These are phyloP conservation scores for Annulohypoxylon nitens DNA, from an alignment of 495 filamentous ascomycete genomes.

Conservation along the genomic window DNA sequence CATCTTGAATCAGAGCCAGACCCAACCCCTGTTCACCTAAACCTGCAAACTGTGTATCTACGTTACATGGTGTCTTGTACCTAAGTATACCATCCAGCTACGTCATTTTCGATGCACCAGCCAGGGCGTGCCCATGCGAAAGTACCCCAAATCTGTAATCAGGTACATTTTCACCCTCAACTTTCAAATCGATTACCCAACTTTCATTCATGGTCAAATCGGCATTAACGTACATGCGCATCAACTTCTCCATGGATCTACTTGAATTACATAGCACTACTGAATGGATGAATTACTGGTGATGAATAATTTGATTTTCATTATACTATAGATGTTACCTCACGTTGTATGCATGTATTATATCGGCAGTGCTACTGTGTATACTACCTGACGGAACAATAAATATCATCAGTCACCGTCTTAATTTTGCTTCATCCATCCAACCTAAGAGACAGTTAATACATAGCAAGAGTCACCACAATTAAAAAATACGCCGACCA, in stretches of 20 bases:
- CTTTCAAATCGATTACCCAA: conserved; percentile 15
- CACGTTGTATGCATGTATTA: conserved; percentile 3
- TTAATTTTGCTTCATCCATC: conserved; percentile 20
- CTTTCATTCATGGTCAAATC: conserved; percentile 20
- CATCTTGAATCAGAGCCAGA: conserved; percentile 31
- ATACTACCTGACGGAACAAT: conserved; percentile 2
- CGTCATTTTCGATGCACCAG: conserved; percentile 21
- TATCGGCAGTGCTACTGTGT: not conserved
- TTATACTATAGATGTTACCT: conserved; percentile 14
- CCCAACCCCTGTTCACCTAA: conserved; percentile 24
- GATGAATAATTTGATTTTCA: conserved; percentile 25
- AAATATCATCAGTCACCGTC: conserved; percentile 38
- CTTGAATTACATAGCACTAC: too few relatives aligned
- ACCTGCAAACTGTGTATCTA: conserved; percentile 22
- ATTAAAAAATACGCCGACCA: conserved; percentile 24
- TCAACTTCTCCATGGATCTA: conserved; percentile 5
- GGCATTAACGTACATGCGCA: conserved; percentile 21
- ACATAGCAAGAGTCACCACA: not conserved
- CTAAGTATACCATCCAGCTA: conserved; percentile 1
- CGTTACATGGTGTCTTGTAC: not conserved
- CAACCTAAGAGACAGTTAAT: conserved; percentile 7
- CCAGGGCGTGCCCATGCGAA: not conserved
- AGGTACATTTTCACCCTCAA: conserved; percentile 18
- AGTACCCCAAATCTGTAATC: not conserved
- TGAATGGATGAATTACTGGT: not conserved